Conservation (phyloP, 768 basidiomycete genomes). For the Lanmaoa pseudosensibilis region DNA sequence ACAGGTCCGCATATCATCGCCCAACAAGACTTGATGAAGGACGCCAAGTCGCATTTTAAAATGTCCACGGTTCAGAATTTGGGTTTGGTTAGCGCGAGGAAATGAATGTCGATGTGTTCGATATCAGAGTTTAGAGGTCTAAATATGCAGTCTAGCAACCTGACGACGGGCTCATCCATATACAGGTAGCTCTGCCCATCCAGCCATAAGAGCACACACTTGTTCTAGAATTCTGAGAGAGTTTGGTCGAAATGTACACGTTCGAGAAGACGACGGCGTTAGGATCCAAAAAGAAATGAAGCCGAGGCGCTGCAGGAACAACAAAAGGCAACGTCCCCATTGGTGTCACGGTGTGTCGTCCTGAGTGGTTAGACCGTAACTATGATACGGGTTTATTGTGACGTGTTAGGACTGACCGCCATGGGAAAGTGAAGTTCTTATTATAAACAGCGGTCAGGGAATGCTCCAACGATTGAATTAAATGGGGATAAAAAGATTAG, state of each 20-base stretch:
- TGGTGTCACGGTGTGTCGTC: conserved; percentile 3
- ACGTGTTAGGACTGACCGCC: conserved; percentile 8
- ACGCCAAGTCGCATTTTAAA: background rate
- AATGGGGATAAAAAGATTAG: conserved; percentile 20
- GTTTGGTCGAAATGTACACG: conserved; percentile 5
- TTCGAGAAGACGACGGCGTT: conserved; percentile 16
- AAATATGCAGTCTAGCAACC: background rate
- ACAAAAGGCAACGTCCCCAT: conserved; percentile 1
- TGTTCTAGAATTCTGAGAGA: conserved; percentile 5
- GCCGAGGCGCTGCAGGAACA: conserved; percentile 2
- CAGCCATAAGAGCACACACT: conserved; percentile 5
- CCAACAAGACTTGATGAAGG: background rate
- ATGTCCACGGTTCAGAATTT: background rate
- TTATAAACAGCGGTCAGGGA: conserved; percentile 15
- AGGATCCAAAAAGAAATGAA: conserved; percentile 6
- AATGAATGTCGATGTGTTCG: background rate
- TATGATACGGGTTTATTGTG: conserved; percentile 22
- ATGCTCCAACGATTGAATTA: conserved; percentile 8
- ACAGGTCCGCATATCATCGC: conserved; percentile 18
- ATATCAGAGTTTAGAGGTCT: conserved; percentile 10
- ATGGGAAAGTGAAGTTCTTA: conserved; percentile 25
- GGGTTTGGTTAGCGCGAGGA: background rate
- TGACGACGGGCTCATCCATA: conserved; percentile 16
- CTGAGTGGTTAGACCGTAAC: conserved; percentile 18
- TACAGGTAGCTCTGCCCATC: conserved; percentile 17